Evolutionary conservation across 352 stramenopile genomes (phyloP).

Genomic region (Pythium phragmitis): DNA sequence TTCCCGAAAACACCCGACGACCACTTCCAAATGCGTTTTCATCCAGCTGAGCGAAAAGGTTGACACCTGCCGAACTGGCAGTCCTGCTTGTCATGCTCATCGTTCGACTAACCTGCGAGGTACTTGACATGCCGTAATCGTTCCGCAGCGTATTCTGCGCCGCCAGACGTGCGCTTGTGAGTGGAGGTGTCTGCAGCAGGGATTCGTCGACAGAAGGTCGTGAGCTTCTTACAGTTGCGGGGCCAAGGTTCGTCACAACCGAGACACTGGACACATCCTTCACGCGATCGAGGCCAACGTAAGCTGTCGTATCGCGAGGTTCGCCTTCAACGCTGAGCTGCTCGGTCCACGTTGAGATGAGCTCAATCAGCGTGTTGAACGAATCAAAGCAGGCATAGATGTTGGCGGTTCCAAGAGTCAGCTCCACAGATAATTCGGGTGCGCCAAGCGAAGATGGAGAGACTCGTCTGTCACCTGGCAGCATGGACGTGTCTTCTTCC

Average conservation of each 20-base stretch:
- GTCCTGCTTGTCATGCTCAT: conserved; percentile 6
- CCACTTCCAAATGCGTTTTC: conserved; percentile 73
- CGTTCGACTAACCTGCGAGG: conserved; percentile 6
- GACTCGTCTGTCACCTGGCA: conserved; percentile 23
- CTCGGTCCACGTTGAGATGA: conserved; percentile 68
- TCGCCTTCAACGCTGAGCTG: conserved; percentile 60
- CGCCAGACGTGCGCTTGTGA: conserved; percentile 10
- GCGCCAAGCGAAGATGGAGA: conserved; percentile 41
- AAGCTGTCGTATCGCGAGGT: conserved; percentile 69
- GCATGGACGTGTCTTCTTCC: neutral
- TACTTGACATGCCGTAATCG: neutral
- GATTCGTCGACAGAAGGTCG: conserved; percentile 21
- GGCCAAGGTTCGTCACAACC: conserved; percentile 64
- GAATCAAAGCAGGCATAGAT: conserved; percentile 90
- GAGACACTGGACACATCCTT: conserved; percentile 60
- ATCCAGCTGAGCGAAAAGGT: conserved; percentile 76
- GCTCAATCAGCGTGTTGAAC: conserved; percentile 82
- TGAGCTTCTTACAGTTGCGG: conserved; percentile 24
- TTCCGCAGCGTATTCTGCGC: conserved; percentile 9
- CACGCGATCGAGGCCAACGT: conserved; percentile 69
- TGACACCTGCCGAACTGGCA: conserved; percentile 28
- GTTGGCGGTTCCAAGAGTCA: conserved; percentile 82
- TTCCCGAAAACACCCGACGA: conserved; percentile 63
- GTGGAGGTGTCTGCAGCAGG: conserved; percentile 15
- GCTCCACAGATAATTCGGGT: conserved; percentile 76